Percentiles rank a stretch among this genome's conserved stretches.
phyloP scores from a whole-genome alignment of 2,329 filamentous ascomycete species.

The Colletotrichum tofieldiae region DNA sequence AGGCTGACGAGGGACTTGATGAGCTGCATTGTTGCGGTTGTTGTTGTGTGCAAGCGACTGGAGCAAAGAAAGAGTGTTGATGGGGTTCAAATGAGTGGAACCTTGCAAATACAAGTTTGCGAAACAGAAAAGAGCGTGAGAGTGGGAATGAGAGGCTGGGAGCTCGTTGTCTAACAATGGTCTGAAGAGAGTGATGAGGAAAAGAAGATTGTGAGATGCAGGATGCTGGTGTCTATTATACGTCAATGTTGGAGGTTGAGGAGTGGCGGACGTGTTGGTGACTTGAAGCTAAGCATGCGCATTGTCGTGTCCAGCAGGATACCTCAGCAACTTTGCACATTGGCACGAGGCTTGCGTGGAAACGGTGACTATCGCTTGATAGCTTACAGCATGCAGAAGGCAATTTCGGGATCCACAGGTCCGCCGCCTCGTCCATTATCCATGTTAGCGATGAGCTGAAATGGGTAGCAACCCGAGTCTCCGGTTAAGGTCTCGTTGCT shows the following conservation, averaged over 20 bases:
- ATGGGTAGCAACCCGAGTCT: not conserved
- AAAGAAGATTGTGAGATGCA: not conserved
- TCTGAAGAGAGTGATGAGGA: slow-evolving; percentile 16
- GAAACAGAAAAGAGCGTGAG: not conserved
- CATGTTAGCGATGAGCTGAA: not conserved
- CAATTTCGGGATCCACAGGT: not conserved
- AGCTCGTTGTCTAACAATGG: slow-evolving; percentile 1
- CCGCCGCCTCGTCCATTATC: not conserved
- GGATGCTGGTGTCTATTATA: slow-evolving; percentile 17
- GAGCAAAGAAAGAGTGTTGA: not conserved
- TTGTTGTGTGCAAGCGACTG: not conserved
- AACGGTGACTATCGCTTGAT: not conserved
- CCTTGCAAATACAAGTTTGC: slow-evolving; percentile 8
- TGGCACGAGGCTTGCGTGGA: slow-evolving; percentile 6
- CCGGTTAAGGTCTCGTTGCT: not conserved
- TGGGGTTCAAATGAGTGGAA: slow-evolving; percentile 2
- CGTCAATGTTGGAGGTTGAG: not conserved
- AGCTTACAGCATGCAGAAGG: not conserved
- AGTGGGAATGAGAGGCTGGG: not conserved
- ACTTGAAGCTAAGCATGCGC: not conserved
- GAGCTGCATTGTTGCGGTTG: slow-evolving; percentile 7
- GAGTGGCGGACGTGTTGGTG: not conserved
- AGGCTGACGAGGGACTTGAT: slow-evolving; percentile 15
- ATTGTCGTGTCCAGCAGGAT: too few relatives aligned
- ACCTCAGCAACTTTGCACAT: not conserved